Base-by-base conservation (phyloP, 2,329 filamentous ascomycete genomes). In the Arthrobotrys pseudoclavata region DNA sequence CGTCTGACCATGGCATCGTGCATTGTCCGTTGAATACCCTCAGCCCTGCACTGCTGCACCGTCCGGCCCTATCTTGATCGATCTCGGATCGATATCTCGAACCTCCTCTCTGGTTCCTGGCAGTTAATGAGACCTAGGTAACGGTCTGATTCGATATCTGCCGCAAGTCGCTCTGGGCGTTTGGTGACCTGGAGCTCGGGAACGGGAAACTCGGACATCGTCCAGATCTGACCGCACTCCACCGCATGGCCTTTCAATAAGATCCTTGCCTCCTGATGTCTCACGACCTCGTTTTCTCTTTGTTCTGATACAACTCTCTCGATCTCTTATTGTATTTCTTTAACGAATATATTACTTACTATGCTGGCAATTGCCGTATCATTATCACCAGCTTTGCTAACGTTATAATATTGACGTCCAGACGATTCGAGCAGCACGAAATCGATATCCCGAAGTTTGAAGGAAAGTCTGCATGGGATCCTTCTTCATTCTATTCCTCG, bases 221-320 rank as follows among this genome's bases (percentile, higher is more conserved):
- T 42, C n/a, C 42, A 10, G 29, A 57, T n/a, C n/a, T n/a, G n/a
- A n/a, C 52, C 20, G 52, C 48, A 24, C 53, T 22, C 20, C 37
- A 22, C 31, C 26, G 69, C 31, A 34, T 20, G 48, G 29, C 13
- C 47, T 24, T 62, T 68, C 53, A 47, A 52, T 47, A 61, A 42
- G 18, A 74, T 67, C 61, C 69, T 68, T 67, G 69, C 69, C 47
- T 62, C 61, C 61, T 74, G 62, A 74, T 74, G 69, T 74, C 61
- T 74, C 69, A 74, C 69, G 69, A 67, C 69, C 42, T 67, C 24
- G 26, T 31, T 45, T 31, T 61, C 52, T 66, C 61, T 74, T 67
- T 74, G 61, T 74, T 72, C 60, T 53, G 47, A 64, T 64, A 70
- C 61, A 37, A 2, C n/a, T 26, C 62, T 37, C 22, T 31, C 0